A percentile compares a stretch with the other conserved stretches of the same genome.
Conservation (phyloP, 1,284 basidiomycete genomes). For the Wolfiporia cocos region DNA sequence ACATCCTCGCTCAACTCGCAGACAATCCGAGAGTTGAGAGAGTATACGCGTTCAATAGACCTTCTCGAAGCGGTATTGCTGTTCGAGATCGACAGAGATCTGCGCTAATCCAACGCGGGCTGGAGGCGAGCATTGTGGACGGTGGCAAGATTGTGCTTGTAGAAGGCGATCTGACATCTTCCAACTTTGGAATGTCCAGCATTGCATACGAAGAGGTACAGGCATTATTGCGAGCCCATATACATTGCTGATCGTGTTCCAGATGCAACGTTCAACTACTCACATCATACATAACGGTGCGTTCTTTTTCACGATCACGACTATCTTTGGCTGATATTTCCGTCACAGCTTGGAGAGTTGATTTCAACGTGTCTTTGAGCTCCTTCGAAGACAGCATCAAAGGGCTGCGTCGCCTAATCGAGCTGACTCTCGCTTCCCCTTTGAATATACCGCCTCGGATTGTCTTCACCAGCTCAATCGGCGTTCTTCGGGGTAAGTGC, state of each 20-base stretch:
- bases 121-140: slow-evolving; percentile 16
- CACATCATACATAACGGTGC: slow-evolving; percentile 26
- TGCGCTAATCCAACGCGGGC: slow-evolving; percentile 21
- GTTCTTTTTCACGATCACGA: background rate
- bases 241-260: background rate
- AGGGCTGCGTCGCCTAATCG: slow-evolving; percentile 13
- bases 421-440: slow-evolving; percentile 21
- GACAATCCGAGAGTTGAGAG: slow-evolving; percentile 13
- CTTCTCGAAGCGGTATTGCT: slow-evolving; percentile 3
- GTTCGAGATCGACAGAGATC: slow-evolving; percentile 17
- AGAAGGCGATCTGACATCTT: slow-evolving; percentile 20
- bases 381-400: slow-evolving; percentile 17
- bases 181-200: slow-evolving; percentile 17
- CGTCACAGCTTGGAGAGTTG: slow-evolving; percentile 28
- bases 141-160: slow-evolving; percentile 22
- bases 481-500: slow-evolving; percentile 17
- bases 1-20: slow-evolving; percentile 22
- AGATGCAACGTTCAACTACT: slow-evolving; percentile 19
- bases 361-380: slow-evolving; percentile 24
- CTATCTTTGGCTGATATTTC: slow-evolving; percentile 16
- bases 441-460: slow-evolving; percentile 16
- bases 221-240: background rate
- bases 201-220: slow-evolving; percentile 20
- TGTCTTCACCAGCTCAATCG: slow-evolving; percentile 27
- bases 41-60: slow-evolving; percentile 27